Conservation (phyloP, 2,329 filamentous ascomycete species). For the Cordyceps tenuipes region DNA sequence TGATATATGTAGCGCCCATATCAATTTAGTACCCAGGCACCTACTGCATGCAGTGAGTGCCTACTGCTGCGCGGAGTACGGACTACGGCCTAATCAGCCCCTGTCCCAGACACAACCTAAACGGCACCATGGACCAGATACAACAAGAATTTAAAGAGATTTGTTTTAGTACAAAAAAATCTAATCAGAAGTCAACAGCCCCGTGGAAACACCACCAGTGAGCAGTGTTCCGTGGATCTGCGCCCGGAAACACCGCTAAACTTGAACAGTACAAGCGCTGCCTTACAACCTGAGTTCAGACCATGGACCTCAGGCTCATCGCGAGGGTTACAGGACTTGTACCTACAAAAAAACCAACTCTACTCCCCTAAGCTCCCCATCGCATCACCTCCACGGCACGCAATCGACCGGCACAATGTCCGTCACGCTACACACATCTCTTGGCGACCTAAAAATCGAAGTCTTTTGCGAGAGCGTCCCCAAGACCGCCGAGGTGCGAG, state of each 20-base stretch:
- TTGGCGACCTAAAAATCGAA: slow-evolving; percentile 89
- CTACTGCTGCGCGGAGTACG: too few relatives aligned
- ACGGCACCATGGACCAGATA: too few relatives aligned
- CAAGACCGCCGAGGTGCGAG: slow-evolving; percentile 71
- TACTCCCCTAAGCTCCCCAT: background rate
- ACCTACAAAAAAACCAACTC: background rate
- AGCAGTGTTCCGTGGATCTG: background rate
- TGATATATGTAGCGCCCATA: too few relatives aligned
- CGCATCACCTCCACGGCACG: background rate
- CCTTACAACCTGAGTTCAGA: background rate
- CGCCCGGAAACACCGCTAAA: background rate
- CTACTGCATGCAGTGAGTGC: too few relatives aligned
- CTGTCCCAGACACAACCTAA: too few relatives aligned
- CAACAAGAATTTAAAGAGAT: too few relatives aligned
- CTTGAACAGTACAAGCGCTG: background rate
- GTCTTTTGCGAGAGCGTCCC: slow-evolving; percentile 93
- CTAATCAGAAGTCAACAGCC: too few relatives aligned
- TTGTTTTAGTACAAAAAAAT: too few relatives aligned
- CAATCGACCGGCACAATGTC: slow-evolving; percentile 39
- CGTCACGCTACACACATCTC: slow-evolving; percentile 73
- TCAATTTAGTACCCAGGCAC: too few relatives aligned
- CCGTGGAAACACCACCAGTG: background rate
- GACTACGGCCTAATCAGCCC: too few relatives aligned
- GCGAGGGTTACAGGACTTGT: background rate
- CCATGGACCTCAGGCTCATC: background rate